Base-by-base conservation (phyloP, 2,329 filamentous ascomycete genomes). In the Gyromitra esculenta region DNA sequence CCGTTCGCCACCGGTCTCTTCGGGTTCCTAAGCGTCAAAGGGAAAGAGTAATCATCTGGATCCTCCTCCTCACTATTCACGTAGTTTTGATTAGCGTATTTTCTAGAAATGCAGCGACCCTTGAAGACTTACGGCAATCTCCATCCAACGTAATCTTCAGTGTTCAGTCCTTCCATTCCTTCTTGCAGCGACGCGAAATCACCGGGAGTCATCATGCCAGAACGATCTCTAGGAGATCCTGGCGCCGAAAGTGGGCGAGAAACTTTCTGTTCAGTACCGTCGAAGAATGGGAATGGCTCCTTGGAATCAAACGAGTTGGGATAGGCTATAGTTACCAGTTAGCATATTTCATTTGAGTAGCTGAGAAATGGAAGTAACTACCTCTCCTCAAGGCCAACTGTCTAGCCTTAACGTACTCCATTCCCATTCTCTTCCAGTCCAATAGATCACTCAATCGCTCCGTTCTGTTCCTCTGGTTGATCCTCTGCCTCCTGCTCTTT, bases 341-440 rank as follows among this genome's bases (percentile, higher is more conserved):
- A 50, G 56, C 35, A 56, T 18, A 7, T 18, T 59, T 7, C 15
- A 15, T 45, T 15, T 25, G 1, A 18, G n/a, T 59, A 25, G 11
- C 63, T 78, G 77, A 82, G 86, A 85, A 85, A 5, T 7, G 25
- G 18, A 11, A 43, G 45, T 15, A 69, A 62, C 54, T 77, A 79
- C 78, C 78, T 84, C 96, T 89, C 81, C 96, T 88, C 79, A 99
- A 87, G 31, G 96, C 96, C 82, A 99, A 85, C 84, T 98, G 96
- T 63, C 96, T 90, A 43, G 96, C 96, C 87, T 98, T 99, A 85
- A 97, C 93, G 82, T 99, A 99, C 85, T 99, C 96, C 91, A 98
- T 91, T 25, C 96, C 96, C 96, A 99, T 99, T 64, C 96, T 89
- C 88, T 98, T 98, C 96, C 96, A 99, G 85, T 99, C 96, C 52